Evolutionary conservation across 2,329 filamentous ascomycete genomes (phyloP), one percentile per base, ranked within the genome.

Genomic region (Aspergillus sojae): DNA sequence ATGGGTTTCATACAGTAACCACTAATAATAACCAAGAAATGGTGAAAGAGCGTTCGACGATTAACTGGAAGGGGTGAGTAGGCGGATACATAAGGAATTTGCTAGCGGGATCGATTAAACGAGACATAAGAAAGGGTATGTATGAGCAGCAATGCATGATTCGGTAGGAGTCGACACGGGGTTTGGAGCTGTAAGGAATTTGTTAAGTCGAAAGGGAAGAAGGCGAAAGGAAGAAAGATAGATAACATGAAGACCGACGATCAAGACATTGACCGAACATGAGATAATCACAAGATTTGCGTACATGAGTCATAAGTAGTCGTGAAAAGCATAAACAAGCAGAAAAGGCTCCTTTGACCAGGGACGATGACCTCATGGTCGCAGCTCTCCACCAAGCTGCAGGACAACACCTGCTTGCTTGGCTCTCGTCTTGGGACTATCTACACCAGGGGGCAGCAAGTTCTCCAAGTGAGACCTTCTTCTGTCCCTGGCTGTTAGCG

Each of bases 401-500:
- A 91, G 84, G 39, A 86, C 84, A n/a, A 89, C 77, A 9, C 86
- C 86, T 16, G 77, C 80, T 66, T 79, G 81, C 70, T 83, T 85
- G 19, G 70, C 72, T 39, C 71, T 74, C 53, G 68, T 67, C 11
- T 71, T 77, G 65, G 71, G 83, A 65, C 79, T 84, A 28, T 82
- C 81, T 41, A 77, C 76, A 52, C 79, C 81, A 0, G 87, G 86
- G 39, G 86, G 86, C 61, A 85, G 77, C n/a, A 91, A 83, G 60
- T 88, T 88, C 73, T 96, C 93, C 78, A 96, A 96, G 60, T 94
- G 96, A 63, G 97, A 83, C 66, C 89, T 87, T 71, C 92, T 83
- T n/a, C 91, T 86, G 54, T 91, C 87, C 69, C 88, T 92, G 62
- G 82, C 82, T 32, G 87, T 84, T 12, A 88, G 79, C 12, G 93